These are phyloP conservation scores for Calonectria pteridis DNA, from an alignment of 2,329 filamentous ascomycete genomes.

Conservation along the genomic window DNA sequence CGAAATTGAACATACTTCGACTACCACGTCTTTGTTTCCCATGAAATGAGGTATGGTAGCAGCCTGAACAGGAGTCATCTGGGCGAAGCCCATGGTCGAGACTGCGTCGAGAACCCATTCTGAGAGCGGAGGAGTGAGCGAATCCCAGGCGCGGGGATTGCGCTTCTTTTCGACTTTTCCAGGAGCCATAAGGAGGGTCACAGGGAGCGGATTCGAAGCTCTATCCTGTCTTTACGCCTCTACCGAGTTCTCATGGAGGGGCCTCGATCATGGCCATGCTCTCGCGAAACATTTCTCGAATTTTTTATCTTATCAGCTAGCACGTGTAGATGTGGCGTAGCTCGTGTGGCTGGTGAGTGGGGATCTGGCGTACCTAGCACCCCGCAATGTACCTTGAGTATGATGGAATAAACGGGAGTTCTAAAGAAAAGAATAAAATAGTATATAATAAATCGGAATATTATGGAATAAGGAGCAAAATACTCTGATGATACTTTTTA, in stretches of 20 bases:
- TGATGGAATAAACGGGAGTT: not conserved
- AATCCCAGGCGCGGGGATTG: constrained; percentile 61
- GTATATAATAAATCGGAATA: not conserved
- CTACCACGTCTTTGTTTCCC: constrained; percentile 91
- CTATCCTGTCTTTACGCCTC: not conserved
- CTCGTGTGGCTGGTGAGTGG: not conserved
- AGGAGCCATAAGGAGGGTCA: constrained; percentile 45
- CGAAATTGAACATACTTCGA: constrained; percentile 69
- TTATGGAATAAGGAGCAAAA: not conserved
- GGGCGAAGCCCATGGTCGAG: constrained; percentile 84
- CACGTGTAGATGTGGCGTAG: constrained; percentile 45
- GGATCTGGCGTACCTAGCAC: not conserved
- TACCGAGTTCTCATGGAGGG: constrained; percentile 34
- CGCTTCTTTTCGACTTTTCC: constrained; percentile 54
- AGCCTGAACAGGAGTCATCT: constrained; percentile 95
- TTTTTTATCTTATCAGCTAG: constrained; percentile 48
- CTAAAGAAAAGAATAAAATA: not conserved
- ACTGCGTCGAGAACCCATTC: constrained; percentile 89
- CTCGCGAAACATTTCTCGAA: constrained; percentile 47
- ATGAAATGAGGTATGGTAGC: constrained; percentile 91
- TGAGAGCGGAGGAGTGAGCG: constrained; percentile 54
- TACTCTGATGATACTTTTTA: not conserved
- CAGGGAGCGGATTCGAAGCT: not conserved
- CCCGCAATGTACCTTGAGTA: not conserved
- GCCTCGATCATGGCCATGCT: constrained; percentile 23